phyloP scores from a whole-genome alignment of 441 rosid genomes.

The Populus hybrid region DNA sequence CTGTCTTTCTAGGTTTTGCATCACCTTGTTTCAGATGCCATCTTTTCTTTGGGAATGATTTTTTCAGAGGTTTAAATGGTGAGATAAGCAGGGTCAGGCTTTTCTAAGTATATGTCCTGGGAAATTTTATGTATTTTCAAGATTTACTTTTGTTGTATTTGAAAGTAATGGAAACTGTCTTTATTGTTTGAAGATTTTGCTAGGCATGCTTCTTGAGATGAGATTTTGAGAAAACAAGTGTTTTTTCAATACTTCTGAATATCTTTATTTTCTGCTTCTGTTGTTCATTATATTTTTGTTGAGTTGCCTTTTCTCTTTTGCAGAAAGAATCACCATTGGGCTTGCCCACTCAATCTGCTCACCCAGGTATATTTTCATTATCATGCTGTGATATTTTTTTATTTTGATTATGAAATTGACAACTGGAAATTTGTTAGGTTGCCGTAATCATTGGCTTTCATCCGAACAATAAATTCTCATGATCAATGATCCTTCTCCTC shows the following conservation, averaged over 20 bases:
- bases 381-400: no score
- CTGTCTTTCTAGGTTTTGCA: no score
- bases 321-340: constrained; percentile 91
- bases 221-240: no score
- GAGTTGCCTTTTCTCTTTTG: constrained; percentile 12
- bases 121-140: background rate
- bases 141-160: background rate
- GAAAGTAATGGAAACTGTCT: background rate
- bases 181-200: background rate
- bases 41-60: no score
- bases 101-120: background rate
- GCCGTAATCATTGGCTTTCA: background rate
- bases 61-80: background rate
- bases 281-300: background rate
- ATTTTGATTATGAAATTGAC: background rate
- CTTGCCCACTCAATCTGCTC: constrained; percentile 81
- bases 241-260: no score
- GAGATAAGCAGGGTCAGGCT: no score
- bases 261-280: background rate
- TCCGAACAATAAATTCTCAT: no score
- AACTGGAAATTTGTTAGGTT: no score
- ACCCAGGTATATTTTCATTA: constrained; percentile 58
- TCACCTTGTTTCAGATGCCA: no score
- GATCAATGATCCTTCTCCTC: no score
- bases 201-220: background rate